Evolutionary conservation across 1,139 yeast species (phyloP), one percentile per base, ranked within the genome.

Genomic region (Kurtzmaniella quercitrusa): DNA sequence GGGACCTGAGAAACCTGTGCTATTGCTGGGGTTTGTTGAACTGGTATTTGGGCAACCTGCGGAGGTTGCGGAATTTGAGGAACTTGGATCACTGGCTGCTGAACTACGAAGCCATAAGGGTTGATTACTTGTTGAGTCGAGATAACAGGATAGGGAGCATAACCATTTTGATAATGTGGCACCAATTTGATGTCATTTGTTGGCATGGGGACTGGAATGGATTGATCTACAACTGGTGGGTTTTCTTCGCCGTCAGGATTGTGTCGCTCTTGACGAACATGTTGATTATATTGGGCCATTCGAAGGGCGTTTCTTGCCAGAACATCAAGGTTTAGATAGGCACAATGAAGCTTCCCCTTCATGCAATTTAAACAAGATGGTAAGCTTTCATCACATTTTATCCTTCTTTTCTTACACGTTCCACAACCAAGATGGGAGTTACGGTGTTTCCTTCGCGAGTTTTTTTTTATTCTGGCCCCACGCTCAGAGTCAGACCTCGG

Each of bases 341-440:
- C 81, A 62, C 82, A 78, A 48, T 71, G 72, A 38, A 76, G 59
- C 48, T 80, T 79, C 8, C 85, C 82, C 57, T 81, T 76, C 43
- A 71, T 55, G 56, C 87, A 82, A 55, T 81, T 82, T 42, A 73
- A 66, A 54, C 88, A 82, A 31, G 74, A 68, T 1, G 86, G 87
- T 27, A 81, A 65, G 45, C 73, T 71, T 56, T 82, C 88, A 59
- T 82, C 86, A 61, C 88, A 82, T 56, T 82, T 82, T 56, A 82
- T 80, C 47, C 87, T 65, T 48, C 87, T 71, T 51, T 78, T 74
- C 53, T 82, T 81, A 62, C 88, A 82, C 34, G 84, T 81, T 4
- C 81, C 80, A 62, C 88, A 82, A 27, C 84, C 82, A 44, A 63
- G 68, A 55, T 81, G 85, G 15, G 84, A 78, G 60, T 81, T 81